phyloP scores from a whole-genome alignment of 2,329 filamentous ascomycete species.

The Bipolaris bicolor region DNA sequence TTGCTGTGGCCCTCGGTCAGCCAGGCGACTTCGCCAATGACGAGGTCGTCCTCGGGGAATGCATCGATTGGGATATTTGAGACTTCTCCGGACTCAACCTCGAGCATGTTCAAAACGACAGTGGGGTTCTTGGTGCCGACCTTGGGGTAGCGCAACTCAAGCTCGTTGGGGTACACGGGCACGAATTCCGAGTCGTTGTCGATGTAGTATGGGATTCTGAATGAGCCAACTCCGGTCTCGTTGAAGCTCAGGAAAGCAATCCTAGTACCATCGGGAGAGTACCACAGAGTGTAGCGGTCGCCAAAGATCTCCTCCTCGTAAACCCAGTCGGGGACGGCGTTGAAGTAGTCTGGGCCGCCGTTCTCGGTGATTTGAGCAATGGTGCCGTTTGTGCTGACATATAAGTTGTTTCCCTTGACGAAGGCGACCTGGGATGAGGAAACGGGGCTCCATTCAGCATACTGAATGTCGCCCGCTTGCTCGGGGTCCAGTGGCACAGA shows the following conservation, averaged over 20 bases:
- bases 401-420: slow-evolving; percentile 70
- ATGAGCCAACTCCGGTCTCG: slow-evolving; percentile 71
- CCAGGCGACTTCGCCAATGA: slow-evolving; percentile 73
- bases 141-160: slow-evolving; percentile 72
- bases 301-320: slow-evolving; percentile 66
- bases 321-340: slow-evolving; percentile 68
- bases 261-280: slow-evolving; percentile 62
- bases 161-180: slow-evolving; percentile 66
- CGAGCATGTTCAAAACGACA: slow-evolving; percentile 65
- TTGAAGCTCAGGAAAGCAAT: slow-evolving; percentile 64
- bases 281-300: slow-evolving; percentile 61
- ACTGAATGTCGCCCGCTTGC: slow-evolving; percentile 70
- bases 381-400: slow-evolving; percentile 61
- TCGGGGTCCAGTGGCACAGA: slow-evolving; percentile 63
- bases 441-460: slow-evolving; percentile 65
- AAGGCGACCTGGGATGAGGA: slow-evolving; percentile 67
- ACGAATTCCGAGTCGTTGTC: slow-evolving; percentile 59
- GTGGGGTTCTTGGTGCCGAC: slow-evolving; percentile 71
- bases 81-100: slow-evolving; percentile 56
- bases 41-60: slow-evolving; percentile 65
- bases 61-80: slow-evolving; percentile 60
- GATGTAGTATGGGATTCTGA: slow-evolving; percentile 71
- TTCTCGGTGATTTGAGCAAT: slow-evolving; percentile 64
- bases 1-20: slow-evolving; percentile 66
- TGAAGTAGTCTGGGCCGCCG: slow-evolving; percentile 67